These are phyloP conservation scores for Ampelomyces quisqualis DNA, from an alignment of 2,329 filamentous ascomycete genomes.

Conservation along the genomic window DNA sequence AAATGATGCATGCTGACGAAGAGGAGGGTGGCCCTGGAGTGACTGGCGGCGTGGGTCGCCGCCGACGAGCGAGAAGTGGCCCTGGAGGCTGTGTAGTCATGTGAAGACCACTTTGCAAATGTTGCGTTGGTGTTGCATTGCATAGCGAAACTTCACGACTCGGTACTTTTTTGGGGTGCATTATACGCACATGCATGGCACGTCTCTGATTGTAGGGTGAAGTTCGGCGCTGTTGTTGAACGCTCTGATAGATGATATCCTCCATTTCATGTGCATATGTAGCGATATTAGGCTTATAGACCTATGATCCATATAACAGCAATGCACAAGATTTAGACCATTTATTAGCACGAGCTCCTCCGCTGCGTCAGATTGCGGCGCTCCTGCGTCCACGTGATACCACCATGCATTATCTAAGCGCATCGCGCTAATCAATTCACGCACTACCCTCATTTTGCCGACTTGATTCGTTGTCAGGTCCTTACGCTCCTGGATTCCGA, in stretches of 20 bases:
- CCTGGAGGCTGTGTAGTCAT: constrained; percentile 51
- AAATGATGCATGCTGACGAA: constrained; percentile 76
- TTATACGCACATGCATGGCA: neutral
- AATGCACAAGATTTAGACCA: neutral
- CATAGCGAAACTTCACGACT: too few relatives aligned
- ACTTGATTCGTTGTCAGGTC: too few relatives aligned
- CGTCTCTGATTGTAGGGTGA: constrained; percentile 2
- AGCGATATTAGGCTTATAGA: neutral
- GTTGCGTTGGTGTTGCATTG: neutral
- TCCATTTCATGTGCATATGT: neutral
- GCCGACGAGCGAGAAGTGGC: constrained; percentile 51
- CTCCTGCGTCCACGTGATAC: neutral
- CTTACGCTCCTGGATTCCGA: too few relatives aligned
- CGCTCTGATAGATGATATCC: constrained; percentile 4
- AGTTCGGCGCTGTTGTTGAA: too few relatives aligned
- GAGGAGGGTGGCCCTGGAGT: constrained; percentile 60
- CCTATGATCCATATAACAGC: neutral
- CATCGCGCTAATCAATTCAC: too few relatives aligned
- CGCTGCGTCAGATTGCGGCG: too few relatives aligned
- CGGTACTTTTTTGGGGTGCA: neutral
- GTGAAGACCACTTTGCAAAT: constrained; percentile 34
- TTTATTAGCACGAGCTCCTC: too few relatives aligned
- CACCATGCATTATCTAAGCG: neutral
- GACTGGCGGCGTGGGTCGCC: constrained; percentile 44
- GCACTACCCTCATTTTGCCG: too few relatives aligned